Base-by-base conservation (phyloP, 2,329 filamentous ascomycete genomes). In the Epichloe festucae region DNA sequence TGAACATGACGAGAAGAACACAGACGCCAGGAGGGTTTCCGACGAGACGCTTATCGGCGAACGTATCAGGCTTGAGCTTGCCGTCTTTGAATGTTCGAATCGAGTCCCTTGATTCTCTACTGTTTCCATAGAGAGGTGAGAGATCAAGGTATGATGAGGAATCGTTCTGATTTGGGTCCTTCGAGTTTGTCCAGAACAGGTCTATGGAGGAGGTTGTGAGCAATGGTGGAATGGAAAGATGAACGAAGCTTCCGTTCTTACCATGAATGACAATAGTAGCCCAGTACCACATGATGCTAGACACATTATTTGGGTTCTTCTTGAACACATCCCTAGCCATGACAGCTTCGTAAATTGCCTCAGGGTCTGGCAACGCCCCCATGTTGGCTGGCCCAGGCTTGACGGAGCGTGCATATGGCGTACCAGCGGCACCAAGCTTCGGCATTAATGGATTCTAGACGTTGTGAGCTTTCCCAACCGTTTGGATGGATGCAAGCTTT, bases 1-100 rank as follows among this genome's bases (percentile, higher is more conserved):
- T 85, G 68, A 89, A 84, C 85, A 89, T 88, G 65, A 90, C 76
- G 31, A 90, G 68, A 3, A 90, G 60, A 4, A 87, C 81, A 52
- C 80, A 77, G 4, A 86, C 84, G 12, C 85, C 84, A 0, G 87
- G 83, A 0, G 86, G 87, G 60, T 87, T 83, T 10, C 79, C 83
- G 23, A 84, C 67, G 2, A 89, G 70, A 50, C 86, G 76, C 65
- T 82, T 81, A 60, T 89, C 84, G 3, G 83, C 79, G 57, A 85
- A 90, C 7, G 73, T 72, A 59, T 91, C 87, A 0, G 82, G 75
- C 70, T 90, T 89, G 57, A 90, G 70, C 62, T 75, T 79, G 39
- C 86, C 86, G 55, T 84, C 77, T 60, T 82, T 74, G 66, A 86
- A 86, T 0, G 82, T 87, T 47, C 84, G 73, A 65, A 89, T 79